Evolutionary conservation across 75 land plant species (phyloP).

Genomic region (Chamaecyparis obtusa): DNA sequence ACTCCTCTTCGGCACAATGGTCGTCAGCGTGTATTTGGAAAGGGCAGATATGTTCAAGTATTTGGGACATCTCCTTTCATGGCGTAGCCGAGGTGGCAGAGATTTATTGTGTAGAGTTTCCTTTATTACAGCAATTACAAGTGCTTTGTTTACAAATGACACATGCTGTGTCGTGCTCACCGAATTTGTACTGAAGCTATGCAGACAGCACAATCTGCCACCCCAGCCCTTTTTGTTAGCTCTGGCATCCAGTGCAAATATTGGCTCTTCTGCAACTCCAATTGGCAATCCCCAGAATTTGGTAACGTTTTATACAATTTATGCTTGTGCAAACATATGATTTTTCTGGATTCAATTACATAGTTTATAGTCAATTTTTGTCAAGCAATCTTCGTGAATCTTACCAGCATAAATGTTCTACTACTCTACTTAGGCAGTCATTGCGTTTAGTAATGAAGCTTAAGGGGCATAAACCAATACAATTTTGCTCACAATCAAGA

Average conservation of each 20-base stretch:
- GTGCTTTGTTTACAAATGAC: slow-evolving; percentile 65
- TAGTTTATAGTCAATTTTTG: no score
- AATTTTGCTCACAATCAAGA: no score
- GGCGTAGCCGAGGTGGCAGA: slow-evolving; percentile 49
- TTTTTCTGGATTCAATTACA: no score
- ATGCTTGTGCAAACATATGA: no score
- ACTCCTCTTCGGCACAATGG: slow-evolving; percentile 85
- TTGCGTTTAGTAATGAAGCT: no score
- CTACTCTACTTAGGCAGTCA: no score
- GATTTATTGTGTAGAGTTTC: slow-evolving; percentile 55
- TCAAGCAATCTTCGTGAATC: no score
- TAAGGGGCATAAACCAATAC: no score
- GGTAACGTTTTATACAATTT: slow-evolving; percentile 12
- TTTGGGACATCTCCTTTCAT: slow-evolving; percentile 42
- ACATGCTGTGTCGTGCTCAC: slow-evolving; percentile 61
- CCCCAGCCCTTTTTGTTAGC: slow-evolving; percentile 61
- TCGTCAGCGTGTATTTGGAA: slow-evolving; percentile 66
- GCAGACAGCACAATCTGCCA: slow-evolving; percentile 53
- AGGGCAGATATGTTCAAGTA: slow-evolving; percentile 61
- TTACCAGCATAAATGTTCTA: no score
- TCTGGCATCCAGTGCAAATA: slow-evolving; percentile 66
- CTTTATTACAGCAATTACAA: slow-evolving; percentile 45
- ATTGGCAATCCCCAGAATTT: slow-evolving; percentile 69
- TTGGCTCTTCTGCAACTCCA: slow-evolving; percentile 64
- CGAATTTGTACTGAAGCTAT: slow-evolving; percentile 50